Conservation (phyloP, 2,329 filamentous ascomycete species). For the Atkinsonella hypoxylon region DNA sequence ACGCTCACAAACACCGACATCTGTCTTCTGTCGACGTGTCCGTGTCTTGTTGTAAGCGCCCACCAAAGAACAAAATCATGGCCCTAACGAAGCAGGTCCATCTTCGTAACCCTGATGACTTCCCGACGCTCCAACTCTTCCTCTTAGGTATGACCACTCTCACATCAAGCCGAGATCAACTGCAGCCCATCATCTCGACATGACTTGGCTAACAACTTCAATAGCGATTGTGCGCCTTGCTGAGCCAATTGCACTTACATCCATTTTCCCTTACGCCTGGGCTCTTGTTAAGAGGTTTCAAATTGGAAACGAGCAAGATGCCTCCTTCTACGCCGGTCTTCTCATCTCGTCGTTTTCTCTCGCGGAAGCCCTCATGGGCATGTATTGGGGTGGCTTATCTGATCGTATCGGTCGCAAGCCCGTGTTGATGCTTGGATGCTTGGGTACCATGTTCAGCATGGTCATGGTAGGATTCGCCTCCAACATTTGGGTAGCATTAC, state of each 20-base stretch:
- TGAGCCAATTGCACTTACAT: constrained; percentile 85
- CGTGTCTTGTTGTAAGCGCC: constrained; percentile 34
- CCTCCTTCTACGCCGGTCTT: constrained; percentile 77
- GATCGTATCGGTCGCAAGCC: constrained; percentile 79
- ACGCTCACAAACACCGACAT: constrained; percentile 14
- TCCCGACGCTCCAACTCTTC: constrained; percentile 73
- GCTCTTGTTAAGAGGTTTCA: constrained; percentile 66
- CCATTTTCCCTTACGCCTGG: constrained; percentile 89
- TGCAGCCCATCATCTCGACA: background rate
- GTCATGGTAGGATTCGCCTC: constrained; percentile 70
- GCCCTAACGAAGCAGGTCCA: constrained; percentile 37
- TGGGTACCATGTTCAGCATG: constrained; percentile 73
- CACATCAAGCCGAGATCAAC: background rate
- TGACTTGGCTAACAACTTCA: constrained; percentile 8
- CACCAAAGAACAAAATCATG: constrained; percentile 33
- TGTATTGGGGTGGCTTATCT: constrained; percentile 78
- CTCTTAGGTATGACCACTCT: constrained; percentile 53
- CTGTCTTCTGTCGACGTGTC: constrained; percentile 14
- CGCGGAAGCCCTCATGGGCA: constrained; percentile 70
- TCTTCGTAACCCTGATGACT: constrained; percentile 55
- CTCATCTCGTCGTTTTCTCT: constrained; percentile 80
- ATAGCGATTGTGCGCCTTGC: constrained; percentile 83
- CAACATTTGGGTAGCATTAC: constrained; percentile 73
- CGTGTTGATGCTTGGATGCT: constrained; percentile 67
- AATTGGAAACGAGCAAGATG: constrained; percentile 59